Percentiles rank a stretch among this genome's conserved stretches.
Conservation (phyloP, 352 stramenopile genomes). For the Phytopythium oedochilum region DNA sequence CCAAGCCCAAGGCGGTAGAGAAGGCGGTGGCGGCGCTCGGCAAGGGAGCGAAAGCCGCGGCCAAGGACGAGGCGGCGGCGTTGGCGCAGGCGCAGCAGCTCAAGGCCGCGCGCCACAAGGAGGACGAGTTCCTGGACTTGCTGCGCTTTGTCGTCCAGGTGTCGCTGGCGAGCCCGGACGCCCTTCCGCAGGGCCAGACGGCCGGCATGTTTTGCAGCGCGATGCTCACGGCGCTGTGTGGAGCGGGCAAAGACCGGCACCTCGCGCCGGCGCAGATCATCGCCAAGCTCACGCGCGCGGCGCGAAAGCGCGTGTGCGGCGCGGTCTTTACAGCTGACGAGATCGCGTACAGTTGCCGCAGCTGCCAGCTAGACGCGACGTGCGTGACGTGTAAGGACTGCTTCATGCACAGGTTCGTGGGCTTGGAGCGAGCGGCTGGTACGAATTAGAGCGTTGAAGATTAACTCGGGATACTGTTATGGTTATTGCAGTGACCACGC, state of each 20-base stretch:
- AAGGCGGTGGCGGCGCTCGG: constrained; percentile 20
- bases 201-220: constrained; percentile 33
- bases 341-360: constrained; percentile 85
- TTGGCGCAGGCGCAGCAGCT: constrained; percentile 26
- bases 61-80: constrained; percentile 15
- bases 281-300: constrained; percentile 48
- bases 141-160: constrained; percentile 46
- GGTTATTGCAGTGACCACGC: constrained; percentile 41
- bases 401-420: constrained; percentile 62
- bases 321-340: constrained; percentile 84
- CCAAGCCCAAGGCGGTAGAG: constrained; percentile 53
- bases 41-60: constrained; percentile 11
- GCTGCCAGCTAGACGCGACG: constrained; percentile 82
- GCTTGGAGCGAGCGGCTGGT: too few relatives aligned
- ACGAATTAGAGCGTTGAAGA: too few relatives aligned
- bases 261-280: constrained; percentile 47
- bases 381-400: constrained; percentile 87
- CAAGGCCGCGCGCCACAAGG: constrained; percentile 23
- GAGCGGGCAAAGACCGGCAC: constrained; percentile 42
- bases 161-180: constrained; percentile 19
- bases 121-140: constrained; percentile 44
- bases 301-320: constrained; percentile 74
- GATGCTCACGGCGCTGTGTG: constrained; percentile 51
- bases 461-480: neutral
- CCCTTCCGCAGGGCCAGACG: constrained; percentile 7